These are phyloP conservation scores for Eremomyces bilateralis DNA, from an alignment of 495 filamentous ascomycete species.

Conservation along the genomic window DNA sequence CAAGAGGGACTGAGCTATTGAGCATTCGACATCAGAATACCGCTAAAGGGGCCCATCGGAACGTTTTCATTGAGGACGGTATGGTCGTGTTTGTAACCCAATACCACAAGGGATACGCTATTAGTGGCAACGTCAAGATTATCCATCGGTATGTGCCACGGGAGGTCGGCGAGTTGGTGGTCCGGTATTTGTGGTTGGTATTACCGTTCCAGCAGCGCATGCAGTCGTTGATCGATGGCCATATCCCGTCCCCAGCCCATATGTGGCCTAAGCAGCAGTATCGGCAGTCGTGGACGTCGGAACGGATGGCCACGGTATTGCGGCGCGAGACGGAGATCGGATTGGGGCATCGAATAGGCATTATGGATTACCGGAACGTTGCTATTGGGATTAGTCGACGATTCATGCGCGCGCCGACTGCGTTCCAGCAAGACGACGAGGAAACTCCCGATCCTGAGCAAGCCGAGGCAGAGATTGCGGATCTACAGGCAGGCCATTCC, in stretches of 20 bases:
- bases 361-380: neutral
- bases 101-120: slow-evolving; percentile 4
- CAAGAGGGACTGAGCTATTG: slow-evolving; percentile 14
- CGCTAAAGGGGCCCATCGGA: neutral
- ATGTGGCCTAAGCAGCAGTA: neutral
- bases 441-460: neutral
- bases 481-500: neutral
- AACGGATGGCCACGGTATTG: neutral
- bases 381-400: neutral
- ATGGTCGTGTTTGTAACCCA: slow-evolving; percentile 4
- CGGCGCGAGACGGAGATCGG: neutral
- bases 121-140: slow-evolving; percentile 5
- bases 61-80: slow-evolving; percentile 5
- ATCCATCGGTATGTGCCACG: slow-evolving; percentile 8
- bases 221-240: slow-evolving; percentile 1
- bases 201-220: neutral
- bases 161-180: slow-evolving; percentile 7
- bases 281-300: neutral
- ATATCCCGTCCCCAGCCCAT: too few relatives aligned
- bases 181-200: slow-evolving; percentile 8
- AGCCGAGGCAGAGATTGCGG: neutral
- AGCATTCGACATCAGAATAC: slow-evolving; percentile 7
- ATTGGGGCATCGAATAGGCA: neutral
- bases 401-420: neutral
- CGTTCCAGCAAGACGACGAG: neutral